Percentiles rank a stretch among this genome's conserved stretches.
Evolutionary conservation across 2,329 filamentous ascomycete genomes (phyloP).

Genomic region (Aspergillus udagawae): DNA sequence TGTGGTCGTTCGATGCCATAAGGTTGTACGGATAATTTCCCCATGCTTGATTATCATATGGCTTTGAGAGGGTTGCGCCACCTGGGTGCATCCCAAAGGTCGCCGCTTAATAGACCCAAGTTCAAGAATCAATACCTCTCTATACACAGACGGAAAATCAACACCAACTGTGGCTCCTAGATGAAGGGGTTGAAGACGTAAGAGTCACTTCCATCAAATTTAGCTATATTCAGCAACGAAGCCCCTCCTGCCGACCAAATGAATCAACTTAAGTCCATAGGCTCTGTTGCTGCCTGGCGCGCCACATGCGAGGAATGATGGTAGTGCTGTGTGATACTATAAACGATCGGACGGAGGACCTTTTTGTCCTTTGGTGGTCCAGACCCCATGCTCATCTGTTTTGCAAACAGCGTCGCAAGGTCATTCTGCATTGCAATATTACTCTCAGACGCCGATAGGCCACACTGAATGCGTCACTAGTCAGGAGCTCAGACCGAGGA

Average conservation of each 20-base stretch:
- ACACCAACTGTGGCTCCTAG: not conserved
- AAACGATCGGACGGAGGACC: conserved; percentile 53
- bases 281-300: conserved; percentile 28
- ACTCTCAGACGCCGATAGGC: conserved; percentile 39
- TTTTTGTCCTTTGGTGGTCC: conserved; percentile 30
- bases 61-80: not conserved
- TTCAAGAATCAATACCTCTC: not conserved
- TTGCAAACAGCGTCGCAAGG: conserved; percentile 72
- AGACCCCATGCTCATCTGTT: conserved; percentile 62
- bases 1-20: not conserved
- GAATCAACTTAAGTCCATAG: not conserved
- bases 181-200: not conserved
- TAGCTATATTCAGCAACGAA: not conserved
- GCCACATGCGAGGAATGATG: conserved; percentile 70
- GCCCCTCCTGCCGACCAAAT: not conserved
- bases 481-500: conserved; percentile 20
- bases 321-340: conserved; percentile 78
- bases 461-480: conserved; percentile 30
- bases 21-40: not conserved
- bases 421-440: conserved; percentile 72
- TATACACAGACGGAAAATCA: not conserved
- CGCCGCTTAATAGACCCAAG: not conserved
- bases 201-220: not conserved
- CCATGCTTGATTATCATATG: not conserved
- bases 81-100: not conserved